Base-by-base conservation (phyloP, 768 basidiomycete species). In the Candolleomyces aberdarensis region DNA sequence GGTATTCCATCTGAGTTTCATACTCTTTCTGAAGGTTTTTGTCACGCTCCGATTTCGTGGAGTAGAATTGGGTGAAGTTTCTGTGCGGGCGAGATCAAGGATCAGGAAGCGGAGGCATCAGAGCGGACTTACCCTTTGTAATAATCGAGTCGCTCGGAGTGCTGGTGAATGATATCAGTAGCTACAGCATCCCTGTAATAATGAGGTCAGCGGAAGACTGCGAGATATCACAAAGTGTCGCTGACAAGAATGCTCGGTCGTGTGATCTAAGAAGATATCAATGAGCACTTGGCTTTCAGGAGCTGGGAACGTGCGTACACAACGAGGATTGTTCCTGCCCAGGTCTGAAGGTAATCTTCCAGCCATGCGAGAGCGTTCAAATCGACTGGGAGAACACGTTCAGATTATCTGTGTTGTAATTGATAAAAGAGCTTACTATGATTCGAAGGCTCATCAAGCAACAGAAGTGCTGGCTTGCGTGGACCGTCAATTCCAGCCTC, bases 11-110 rank as follows among this genome's bases (percentile, higher is more conserved):
- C 74, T 99, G 97, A 0, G 94, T 80, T 39, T 98, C 96, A 73
- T 98, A 99, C 73, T 98, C 96, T 75, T 94, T 95, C 46, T 85
- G 86, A 74, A 96, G 76, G 69, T 95, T 95, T 61, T 87, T 86
- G 66, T 94, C 91, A 29, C 97, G 89, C 70, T 98, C 97, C 4
- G 90, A 92, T 76, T 98, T 98, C 20, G 96, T 98, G 1, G 96
- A 96, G 72, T 99, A 98, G 82, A 99, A 98, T 72, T 98, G 96
- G 1, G 92, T 88, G 75, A 98, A 99, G 77, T 98, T 98, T 60
- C 91, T 93, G 65, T 40, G 46, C 6, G 13, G 49, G 22, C 9
- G 7, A 31, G 5, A 11, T 17, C 62, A 26, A 57, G 67, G 47
- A 58, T 62, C 10, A 60, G 57, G 31, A 63, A 55, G 3, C 50